phyloP scores from a whole-genome alignment of 106 monocot species.

The Dioscorea dumetorum region DNA sequence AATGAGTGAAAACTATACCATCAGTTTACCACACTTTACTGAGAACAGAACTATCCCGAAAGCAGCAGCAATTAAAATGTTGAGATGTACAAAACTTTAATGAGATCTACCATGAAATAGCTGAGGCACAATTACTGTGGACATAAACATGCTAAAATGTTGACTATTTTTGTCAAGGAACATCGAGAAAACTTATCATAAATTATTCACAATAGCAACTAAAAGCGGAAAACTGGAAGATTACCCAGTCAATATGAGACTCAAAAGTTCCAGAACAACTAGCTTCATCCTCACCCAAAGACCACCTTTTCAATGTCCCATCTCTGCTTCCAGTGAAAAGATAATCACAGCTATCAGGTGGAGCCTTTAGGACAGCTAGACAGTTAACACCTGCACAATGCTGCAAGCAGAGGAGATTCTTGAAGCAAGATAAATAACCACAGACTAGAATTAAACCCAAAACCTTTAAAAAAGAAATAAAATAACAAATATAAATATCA shows the following conservation, averaged over 20 bases:
- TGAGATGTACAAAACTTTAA: too few species aligned
- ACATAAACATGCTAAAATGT: too few species aligned
- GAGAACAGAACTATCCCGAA: too few species aligned
- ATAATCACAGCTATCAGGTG: slow-evolving; percentile 50
- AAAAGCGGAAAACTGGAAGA: not conserved
- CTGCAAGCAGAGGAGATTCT: slow-evolving; percentile 24
- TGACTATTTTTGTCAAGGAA: too few species aligned
- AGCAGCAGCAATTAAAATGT: too few species aligned
- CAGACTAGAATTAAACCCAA: not conserved
- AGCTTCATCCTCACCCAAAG: slow-evolving; percentile 49
- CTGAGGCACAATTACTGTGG: too few species aligned
- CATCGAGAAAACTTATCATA: too few species aligned
- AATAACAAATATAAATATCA: not conserved
- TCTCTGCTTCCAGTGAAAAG: slow-evolving; percentile 98
- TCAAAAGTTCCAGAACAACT: slow-evolving; percentile 85
- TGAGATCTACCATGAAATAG: too few species aligned
- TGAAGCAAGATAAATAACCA: not conserved
- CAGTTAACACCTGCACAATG: slow-evolving; percentile 97
- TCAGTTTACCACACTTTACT: too few species aligned
- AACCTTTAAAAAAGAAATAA: too few species aligned
- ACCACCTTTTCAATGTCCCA: slow-evolving; percentile 92
- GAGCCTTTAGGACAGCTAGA: slow-evolving; percentile 52
- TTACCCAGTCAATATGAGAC: slow-evolving; percentile 98
- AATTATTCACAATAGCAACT: not conserved
- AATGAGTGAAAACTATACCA: too few species aligned